Percentiles rank a stretch among this genome's conserved stretches.
phyloP scores from a whole-genome alignment of 2,329 filamentous ascomycete genomes.

The Fusarium luffae region DNA sequence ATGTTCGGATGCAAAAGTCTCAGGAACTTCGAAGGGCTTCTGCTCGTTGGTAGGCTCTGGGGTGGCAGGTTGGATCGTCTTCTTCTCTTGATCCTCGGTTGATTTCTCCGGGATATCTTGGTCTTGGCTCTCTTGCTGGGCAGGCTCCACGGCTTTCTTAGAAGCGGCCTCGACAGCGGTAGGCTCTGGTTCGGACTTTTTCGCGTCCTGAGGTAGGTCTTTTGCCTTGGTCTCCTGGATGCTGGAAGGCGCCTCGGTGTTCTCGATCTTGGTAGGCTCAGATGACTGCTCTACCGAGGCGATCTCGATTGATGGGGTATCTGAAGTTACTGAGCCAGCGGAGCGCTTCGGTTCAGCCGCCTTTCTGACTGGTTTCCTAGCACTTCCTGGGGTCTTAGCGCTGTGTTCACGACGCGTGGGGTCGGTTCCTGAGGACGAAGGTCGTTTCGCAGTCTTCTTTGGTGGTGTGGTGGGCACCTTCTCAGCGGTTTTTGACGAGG shows the following conservation, averaged over 20 bases:
- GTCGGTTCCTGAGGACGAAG: conserved; percentile 39
- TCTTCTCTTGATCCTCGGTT: conserved; percentile 1
- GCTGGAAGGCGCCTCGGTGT: conserved; percentile 5
- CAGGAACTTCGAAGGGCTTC: neutral
- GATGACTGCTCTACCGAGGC: conserved; percentile 8
- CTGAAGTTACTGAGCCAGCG: conserved; percentile 7
- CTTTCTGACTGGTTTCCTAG: conserved; percentile 35
- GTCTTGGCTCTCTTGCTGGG: conserved; percentile 10
- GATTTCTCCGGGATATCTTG: conserved; percentile 12
- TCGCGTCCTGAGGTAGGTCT: neutral
- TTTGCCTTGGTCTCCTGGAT: conserved; percentile 1
- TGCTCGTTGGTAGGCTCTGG: conserved; percentile 10
- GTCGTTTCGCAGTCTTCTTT: conserved; percentile 50
- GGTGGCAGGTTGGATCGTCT: conserved; percentile 3
- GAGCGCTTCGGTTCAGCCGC: conserved; percentile 12
- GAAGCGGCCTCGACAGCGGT: conserved; percentile 18
- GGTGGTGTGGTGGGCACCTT: conserved; percentile 66
- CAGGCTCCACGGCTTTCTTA: conserved; percentile 30
- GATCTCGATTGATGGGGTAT: conserved; percentile 5
- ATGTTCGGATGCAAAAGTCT: conserved; percentile 25
- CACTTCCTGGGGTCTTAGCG: conserved; percentile 41
- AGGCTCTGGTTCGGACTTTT: conserved; percentile 10
- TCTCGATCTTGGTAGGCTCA: conserved; percentile 13
- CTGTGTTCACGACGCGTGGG: conserved; percentile 38
- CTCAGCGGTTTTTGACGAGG: conserved; percentile 73